phyloP scores from a whole-genome alignment of 2,329 filamentous ascomycete species.

The Simplicillium sp. region DNA sequence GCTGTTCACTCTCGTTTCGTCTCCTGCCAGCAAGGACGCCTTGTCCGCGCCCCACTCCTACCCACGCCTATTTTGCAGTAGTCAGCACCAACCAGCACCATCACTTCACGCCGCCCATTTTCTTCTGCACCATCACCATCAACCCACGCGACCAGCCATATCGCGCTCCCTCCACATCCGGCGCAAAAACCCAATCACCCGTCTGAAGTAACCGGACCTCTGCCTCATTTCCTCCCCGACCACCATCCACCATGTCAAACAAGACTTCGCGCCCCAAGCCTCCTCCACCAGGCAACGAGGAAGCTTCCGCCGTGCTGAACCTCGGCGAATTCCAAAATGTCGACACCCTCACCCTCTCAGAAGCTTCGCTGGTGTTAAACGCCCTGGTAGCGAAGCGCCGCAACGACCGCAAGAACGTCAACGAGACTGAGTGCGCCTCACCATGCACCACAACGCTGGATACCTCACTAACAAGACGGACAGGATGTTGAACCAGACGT shows the following conservation, averaged over 20 bases:
- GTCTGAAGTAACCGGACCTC: too few species aligned
- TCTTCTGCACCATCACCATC: too few species aligned
- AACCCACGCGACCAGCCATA: too few species aligned
- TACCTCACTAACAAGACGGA: neutral
- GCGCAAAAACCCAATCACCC: too few species aligned
- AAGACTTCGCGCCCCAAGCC: slow-evolving; percentile 59
- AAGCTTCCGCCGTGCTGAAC: slow-evolving; percentile 70
- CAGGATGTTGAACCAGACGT: slow-evolving; percentile 75
- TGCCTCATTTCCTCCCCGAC: too few species aligned
- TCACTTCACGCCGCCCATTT: too few species aligned
- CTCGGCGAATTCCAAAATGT: slow-evolving; percentile 92
- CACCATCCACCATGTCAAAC: slow-evolving; percentile 20
- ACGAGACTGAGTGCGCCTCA: slow-evolving; percentile 66
- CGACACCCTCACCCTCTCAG: slow-evolving; percentile 83
- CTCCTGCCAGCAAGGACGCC: too few species aligned
- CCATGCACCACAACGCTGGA: slow-evolving; percentile 1
- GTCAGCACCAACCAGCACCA: too few species aligned
- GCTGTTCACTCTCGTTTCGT: too few species aligned
- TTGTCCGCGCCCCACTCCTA: too few species aligned
- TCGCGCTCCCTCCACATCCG: too few species aligned
- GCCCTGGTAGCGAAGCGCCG: slow-evolving; percentile 75
- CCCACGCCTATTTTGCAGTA: too few species aligned
- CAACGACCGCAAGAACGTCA: slow-evolving; percentile 70
- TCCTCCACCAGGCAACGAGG: slow-evolving; percentile 68
- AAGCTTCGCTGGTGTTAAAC: slow-evolving; percentile 86